Evolutionary conservation across 2,329 filamentous ascomycete genomes (phyloP).

Genomic region (Fusarium verticillioides): DNA sequence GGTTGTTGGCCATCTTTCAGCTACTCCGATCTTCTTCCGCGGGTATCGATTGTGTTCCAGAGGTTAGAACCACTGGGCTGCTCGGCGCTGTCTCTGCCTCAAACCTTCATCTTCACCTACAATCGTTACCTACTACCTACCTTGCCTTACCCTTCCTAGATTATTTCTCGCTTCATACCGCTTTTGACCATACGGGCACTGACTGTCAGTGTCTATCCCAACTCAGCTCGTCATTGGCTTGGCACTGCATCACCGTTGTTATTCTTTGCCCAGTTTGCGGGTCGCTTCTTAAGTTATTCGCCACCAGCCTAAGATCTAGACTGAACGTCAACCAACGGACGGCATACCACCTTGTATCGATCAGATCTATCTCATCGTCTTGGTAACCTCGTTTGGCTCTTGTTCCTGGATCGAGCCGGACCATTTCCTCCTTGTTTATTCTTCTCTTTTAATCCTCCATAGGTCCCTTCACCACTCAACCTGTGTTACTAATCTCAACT

Average conservation of each 20-base stretch:
- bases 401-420: conserved; percentile 2
- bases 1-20: conserved; percentile 12
- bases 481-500: conserved; percentile 1
- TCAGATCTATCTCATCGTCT: background rate
- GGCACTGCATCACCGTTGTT: conserved; percentile 28
- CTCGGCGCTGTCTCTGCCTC: background rate
- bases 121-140: background rate
- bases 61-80: background rate
- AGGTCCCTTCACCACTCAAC: background rate
- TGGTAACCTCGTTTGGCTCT: conserved; percentile 20
- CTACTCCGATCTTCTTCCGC: conserved; percentile 38
- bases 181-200: background rate
- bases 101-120: background rate
- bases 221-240: conserved; percentile 5
- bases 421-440: conserved; percentile 1
- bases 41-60: conserved; percentile 39
- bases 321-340: conserved; percentile 11
- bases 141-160: conserved; percentile 9
- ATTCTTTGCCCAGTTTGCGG: conserved; percentile 18
- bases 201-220: conserved; percentile 1
- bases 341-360: conserved; percentile 21
- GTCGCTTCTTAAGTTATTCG: conserved; percentile 18
- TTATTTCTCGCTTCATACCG: background rate
- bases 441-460: background rate
- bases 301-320: conserved; percentile 29